A percentile compares a stretch with the other conserved stretches of the same genome.
Conservation (phyloP, 208 protist species). For the Tritrichomonas musculus region DNA sequence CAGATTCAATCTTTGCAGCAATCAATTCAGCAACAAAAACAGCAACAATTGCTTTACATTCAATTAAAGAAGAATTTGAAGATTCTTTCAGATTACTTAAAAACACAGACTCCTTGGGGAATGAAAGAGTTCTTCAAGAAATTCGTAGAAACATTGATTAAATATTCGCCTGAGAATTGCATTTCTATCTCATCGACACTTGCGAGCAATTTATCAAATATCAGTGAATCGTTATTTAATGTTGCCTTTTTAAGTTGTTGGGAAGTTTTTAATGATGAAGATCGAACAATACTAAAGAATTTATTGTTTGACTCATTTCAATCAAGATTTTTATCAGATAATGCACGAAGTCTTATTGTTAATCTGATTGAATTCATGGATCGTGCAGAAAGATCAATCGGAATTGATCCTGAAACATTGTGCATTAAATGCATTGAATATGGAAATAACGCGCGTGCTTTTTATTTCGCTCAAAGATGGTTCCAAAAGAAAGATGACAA, state of each 20-base stretch:
- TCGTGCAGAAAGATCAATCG: neutral
- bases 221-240: neutral
- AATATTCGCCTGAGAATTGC: neutral
- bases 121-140: neutral
- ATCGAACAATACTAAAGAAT: neutral
- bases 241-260: neutral
- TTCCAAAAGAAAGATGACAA: neutral
- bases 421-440: neutral
- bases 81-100: neutral
- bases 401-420: neutral
- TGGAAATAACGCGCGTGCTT: neutral
- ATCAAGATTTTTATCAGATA: neutral
- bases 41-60: no score
- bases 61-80: no score
- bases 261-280: neutral
- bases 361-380: slow-evolving; percentile 26
- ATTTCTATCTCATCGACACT: neutral
- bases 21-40: neutral
- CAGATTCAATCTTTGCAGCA: neutral
- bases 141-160: neutral
- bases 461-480: neutral
- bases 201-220: neutral
- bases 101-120: neutral
- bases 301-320: neutral
- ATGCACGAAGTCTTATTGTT: neutral